Evolutionary conservation across 768 basidiomycete species (phyloP).

Genomic region (Naganishia onofrii): DNA sequence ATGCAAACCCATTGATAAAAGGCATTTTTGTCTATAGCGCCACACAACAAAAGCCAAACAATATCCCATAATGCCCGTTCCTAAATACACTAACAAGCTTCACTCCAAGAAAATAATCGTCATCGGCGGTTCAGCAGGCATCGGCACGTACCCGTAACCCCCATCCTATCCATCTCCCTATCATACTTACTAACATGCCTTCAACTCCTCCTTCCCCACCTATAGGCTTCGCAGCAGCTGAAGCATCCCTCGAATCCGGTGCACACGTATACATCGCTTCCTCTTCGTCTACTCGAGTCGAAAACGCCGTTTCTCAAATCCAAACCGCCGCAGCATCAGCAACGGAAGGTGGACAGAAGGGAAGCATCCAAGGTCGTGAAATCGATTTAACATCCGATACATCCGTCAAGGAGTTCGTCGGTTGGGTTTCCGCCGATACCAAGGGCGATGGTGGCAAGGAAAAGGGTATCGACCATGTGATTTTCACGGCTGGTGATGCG

Average conservation of each 20-base stretch:
- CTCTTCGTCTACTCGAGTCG: neutral
- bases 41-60: too few relatives aligned
- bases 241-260: constrained; percentile 14
- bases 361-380: constrained; percentile 5
- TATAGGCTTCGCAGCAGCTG: constrained; percentile 12
- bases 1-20: too few relatives aligned
- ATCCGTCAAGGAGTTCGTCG: constrained; percentile 4
- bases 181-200: too few relatives aligned
- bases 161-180: neutral
- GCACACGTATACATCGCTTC: constrained; percentile 21
- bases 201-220: neutral
- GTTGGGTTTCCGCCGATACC: constrained; percentile 3
- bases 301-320: neutral
- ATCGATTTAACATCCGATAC: neutral
- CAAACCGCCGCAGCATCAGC: neutral
- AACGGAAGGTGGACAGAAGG: neutral
- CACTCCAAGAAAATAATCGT: constrained; percentile 16
- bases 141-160: neutral
- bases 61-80: neutral
- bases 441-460: neutral
- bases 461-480: neutral
- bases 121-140: constrained; percentile 20
- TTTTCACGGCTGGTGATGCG: constrained; percentile 17
- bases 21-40: too few relatives aligned
- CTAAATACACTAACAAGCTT: constrained; percentile 19